These are phyloP conservation scores for Sporobolomyces roseus DNA, from an alignment of 768 basidiomycete genomes.

Conservation along the genomic window DNA sequence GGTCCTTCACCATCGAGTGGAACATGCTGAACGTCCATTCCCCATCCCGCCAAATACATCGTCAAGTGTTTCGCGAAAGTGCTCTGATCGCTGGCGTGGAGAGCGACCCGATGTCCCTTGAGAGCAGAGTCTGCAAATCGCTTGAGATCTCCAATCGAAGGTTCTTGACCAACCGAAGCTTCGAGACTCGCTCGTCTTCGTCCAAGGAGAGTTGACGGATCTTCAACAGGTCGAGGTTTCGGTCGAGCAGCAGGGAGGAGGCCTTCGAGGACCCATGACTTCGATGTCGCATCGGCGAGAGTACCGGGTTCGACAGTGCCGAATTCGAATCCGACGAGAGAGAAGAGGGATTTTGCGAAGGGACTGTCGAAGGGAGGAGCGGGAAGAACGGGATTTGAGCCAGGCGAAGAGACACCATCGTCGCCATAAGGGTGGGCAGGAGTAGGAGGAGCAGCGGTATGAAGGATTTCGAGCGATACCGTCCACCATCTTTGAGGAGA, in stretches of 20 bases:
- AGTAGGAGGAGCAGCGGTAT: background rate
- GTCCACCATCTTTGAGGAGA: slow-evolving; percentile 32
- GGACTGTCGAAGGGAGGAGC: slow-evolving; percentile 19
- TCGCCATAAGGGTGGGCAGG: slow-evolving; percentile 8
- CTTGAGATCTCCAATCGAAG: slow-evolving; percentile 70
- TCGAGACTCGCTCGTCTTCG: slow-evolving; percentile 34
- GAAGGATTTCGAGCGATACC: slow-evolving; percentile 34
- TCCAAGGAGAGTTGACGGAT: slow-evolving; percentile 32
- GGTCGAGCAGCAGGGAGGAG: slow-evolving; percentile 33
- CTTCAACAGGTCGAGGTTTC: slow-evolving; percentile 21
- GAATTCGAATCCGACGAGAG: slow-evolving; percentile 17
- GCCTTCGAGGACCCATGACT: slow-evolving; percentile 30
- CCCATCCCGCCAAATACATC: slow-evolving; percentile 89
- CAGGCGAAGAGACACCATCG: background rate
- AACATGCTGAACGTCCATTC: slow-evolving; percentile 81
- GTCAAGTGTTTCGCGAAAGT: slow-evolving; percentile 89
- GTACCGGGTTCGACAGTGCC: background rate
- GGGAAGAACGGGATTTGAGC: background rate
- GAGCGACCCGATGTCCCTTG: slow-evolving; percentile 72
- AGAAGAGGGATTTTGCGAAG: slow-evolving; percentile 24
- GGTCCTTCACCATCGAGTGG: slow-evolving; percentile 44
- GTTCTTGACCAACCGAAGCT: slow-evolving; percentile 51
- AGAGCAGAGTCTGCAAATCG: slow-evolving; percentile 70
- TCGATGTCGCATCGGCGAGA: slow-evolving; percentile 6
- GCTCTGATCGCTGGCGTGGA: slow-evolving; percentile 81